These are phyloP conservation scores for Ceriops zippeliana DNA, from an alignment of 345 rosid genomes.

Conservation along the genomic window DNA sequence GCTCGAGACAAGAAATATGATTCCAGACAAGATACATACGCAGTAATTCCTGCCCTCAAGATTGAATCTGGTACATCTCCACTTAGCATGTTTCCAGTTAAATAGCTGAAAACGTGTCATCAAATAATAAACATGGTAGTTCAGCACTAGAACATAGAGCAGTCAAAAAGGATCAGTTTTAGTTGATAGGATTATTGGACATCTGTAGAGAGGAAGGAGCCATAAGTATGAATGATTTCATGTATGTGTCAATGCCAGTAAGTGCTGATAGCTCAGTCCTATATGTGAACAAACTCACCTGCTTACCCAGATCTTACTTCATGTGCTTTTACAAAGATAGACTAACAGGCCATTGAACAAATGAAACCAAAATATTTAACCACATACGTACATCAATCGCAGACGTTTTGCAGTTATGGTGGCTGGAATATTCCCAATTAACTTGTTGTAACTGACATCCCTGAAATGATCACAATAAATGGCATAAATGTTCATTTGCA, in stretches of 20 bases:
- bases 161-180: neutral
- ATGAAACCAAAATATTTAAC: neutral
- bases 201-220: neutral
- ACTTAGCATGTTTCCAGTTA: slow-evolving; percentile 35
- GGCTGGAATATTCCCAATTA: slow-evolving; percentile 39
- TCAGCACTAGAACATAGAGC: neutral
- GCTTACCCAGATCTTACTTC: neutral
- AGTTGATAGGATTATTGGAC: neutral
- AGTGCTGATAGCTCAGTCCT: neutral
- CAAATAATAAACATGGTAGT: neutral
- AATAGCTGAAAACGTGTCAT: slow-evolving; percentile 25
- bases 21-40: slow-evolving; percentile 32
- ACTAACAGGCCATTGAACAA: neutral
- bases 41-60: slow-evolving; percentile 30
- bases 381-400: slow-evolving; percentile 37
- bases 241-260: no score
- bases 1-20: no score
- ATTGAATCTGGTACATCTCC: slow-evolving; percentile 38
- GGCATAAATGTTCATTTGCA: neutral
- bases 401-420: slow-evolving; percentile 16
- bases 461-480: slow-evolving; percentile 20
- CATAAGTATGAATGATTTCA: neutral
- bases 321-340: neutral
- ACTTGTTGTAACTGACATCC: slow-evolving; percentile 55
- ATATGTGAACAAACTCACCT: neutral